These are phyloP conservation scores for Dalbergia cochinchinensis DNA, from an alignment of 306 rosid genomes.

Conservation along the genomic window DNA sequence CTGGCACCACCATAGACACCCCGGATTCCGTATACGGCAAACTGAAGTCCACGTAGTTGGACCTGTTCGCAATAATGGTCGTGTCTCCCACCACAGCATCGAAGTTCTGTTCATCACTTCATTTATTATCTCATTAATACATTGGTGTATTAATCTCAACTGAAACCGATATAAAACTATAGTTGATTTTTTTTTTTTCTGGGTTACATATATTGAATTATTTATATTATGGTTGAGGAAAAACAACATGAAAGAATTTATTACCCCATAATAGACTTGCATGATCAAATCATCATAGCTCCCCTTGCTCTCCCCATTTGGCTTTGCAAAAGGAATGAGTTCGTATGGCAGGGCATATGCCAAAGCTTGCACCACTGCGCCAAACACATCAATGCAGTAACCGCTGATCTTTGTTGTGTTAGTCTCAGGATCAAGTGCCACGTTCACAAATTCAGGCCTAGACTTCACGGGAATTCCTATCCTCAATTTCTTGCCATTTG, in stretches of 20 bases:
- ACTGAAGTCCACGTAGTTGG: not conserved
- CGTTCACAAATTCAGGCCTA: conserved; percentile 9
- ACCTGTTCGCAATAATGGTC: not conserved
- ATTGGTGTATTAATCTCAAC: no score
- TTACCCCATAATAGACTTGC: conserved; percentile 36
- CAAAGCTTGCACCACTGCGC: conserved; percentile 21
- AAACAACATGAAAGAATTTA: not conserved
- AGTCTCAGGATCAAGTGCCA: not conserved
- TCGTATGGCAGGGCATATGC: conserved; percentile 44
- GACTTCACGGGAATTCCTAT: not conserved
- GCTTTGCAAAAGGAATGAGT: conserved; percentile 34
- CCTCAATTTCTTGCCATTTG: not conserved
- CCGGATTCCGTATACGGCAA: not conserved
- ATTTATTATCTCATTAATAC: no score
- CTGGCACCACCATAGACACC: not conserved
- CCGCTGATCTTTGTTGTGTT: conserved; percentile 15
- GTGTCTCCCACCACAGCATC: not conserved
- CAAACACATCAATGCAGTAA: conserved; percentile 54
- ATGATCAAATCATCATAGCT: conserved; percentile 15
- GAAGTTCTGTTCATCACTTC: not conserved
- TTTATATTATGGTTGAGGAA: no score
- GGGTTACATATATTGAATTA: no score
- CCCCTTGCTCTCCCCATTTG: not conserved
- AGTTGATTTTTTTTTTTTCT: no score
- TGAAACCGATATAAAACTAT: no score